Conservation (phyloP, 345 rosid species). For the Brassica incana region DNA sequence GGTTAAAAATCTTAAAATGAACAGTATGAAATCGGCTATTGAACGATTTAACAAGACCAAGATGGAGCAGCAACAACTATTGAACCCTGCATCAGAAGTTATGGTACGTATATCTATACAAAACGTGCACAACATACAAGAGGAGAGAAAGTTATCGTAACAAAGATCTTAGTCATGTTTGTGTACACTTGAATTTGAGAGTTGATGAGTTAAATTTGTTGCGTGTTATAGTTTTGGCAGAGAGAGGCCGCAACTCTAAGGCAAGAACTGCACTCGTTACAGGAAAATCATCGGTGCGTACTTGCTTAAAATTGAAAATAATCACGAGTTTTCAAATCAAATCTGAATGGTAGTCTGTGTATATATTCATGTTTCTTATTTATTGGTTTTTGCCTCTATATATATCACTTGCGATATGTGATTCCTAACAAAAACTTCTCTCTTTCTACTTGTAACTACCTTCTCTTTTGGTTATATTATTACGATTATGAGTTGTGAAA, state of each 20-base stretch:
- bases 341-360: background rate
- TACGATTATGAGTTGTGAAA: background rate
- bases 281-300: conserved; percentile 53
- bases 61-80: conserved; percentile 54
- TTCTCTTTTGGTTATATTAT: background rate
- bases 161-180: conserved; percentile 14
- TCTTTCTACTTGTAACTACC: background rate
- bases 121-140: background rate
- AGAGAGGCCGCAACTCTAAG: conserved; percentile 54
- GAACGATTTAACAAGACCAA: conserved; percentile 60
- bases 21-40: conserved; percentile 65
- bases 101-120: conserved; percentile 48
- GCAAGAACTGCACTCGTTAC: conserved; percentile 57
- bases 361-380: background rate
- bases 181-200: conserved; percentile 16
- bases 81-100: conserved; percentile 57
- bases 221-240: conserved; percentile 59
- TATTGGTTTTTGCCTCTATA: background rate
- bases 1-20: conserved; percentile 4
- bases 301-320: background rate
- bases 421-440: background rate
- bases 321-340: background rate
- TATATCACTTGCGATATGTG: background rate
- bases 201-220: conserved; percentile 12
- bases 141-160: background rate